These are phyloP conservation scores for Penicillium palitans DNA, from an alignment of 2,329 filamentous ascomycete species.

Conservation along the genomic window DNA sequence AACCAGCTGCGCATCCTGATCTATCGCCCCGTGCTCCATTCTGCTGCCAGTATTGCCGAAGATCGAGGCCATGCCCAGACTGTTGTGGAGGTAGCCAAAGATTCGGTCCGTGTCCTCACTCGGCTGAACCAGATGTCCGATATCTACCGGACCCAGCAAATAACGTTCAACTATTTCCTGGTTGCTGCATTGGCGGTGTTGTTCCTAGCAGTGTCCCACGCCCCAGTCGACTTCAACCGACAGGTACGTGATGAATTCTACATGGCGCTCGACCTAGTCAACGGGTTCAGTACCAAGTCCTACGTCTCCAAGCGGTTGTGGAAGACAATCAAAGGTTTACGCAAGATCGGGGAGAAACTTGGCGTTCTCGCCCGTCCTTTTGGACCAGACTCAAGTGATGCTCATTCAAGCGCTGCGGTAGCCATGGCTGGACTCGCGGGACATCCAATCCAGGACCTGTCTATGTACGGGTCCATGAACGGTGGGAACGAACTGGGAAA, in stretches of 20 bases:
- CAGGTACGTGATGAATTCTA: slow-evolving; percentile 67
- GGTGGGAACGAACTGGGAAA: slow-evolving; percentile 48
- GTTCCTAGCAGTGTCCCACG: slow-evolving; percentile 65
- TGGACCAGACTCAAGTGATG: slow-evolving; percentile 50
- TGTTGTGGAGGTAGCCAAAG: slow-evolving; percentile 64
- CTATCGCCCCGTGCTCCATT: slow-evolving; percentile 83
- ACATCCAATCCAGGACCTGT: slow-evolving; percentile 59
- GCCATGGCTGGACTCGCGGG: slow-evolving; percentile 67
- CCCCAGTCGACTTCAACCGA: slow-evolving; percentile 60
- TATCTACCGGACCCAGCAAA: slow-evolving; percentile 64
- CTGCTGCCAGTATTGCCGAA: slow-evolving; percentile 75
- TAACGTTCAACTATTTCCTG: slow-evolving; percentile 67
- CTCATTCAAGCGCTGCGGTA: slow-evolving; percentile 62
- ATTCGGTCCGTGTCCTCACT: slow-evolving; percentile 62
- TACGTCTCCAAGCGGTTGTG: slow-evolving; percentile 63
- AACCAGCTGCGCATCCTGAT: slow-evolving; percentile 91
- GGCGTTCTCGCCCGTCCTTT: slow-evolving; percentile 51
- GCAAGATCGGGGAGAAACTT: slow-evolving; percentile 62
- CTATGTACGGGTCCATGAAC: slow-evolving; percentile 48
- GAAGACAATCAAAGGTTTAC: slow-evolving; percentile 64
- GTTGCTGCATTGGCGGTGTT: slow-evolving; percentile 64
- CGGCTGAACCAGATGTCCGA: slow-evolving; percentile 62
- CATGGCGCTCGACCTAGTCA: slow-evolving; percentile 64
- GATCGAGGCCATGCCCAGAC: slow-evolving; percentile 72
- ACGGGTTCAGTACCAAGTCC: slow-evolving; percentile 61